Conservation (phyloP, 139 green algal species). For the Chlorella sorokiniana region DNA sequence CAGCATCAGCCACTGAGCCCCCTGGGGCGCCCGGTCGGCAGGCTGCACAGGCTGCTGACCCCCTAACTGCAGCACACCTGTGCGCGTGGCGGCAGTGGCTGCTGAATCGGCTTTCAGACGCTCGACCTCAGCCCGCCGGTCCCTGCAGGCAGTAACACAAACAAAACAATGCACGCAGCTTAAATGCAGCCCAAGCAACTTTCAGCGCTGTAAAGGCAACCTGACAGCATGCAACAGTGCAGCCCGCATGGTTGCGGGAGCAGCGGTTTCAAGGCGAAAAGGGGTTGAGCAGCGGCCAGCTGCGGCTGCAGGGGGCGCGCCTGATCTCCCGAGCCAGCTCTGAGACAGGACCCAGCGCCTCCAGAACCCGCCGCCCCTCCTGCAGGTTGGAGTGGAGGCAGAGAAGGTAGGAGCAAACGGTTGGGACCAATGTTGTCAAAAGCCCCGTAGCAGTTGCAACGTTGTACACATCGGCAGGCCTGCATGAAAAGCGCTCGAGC, state of each 20-base stretch:
- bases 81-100: not conserved
- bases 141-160: conserved; percentile 11
- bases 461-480: no score
- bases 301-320: not conserved
- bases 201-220: no score
- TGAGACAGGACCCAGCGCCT: not conserved
- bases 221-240: not conserved
- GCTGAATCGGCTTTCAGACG: not conserved
- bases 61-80: conserved; percentile 3
- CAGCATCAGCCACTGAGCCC: no score
- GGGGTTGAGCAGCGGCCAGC: no score
- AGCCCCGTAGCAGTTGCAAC: no score
- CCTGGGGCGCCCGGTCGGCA: no score
- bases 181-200: no score
- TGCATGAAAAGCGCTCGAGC: no score
- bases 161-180: no score
- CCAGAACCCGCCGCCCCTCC: conserved; percentile 8
- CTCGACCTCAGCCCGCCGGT: conserved; percentile 16
- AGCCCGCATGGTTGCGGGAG: not conserved
- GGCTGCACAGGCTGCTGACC: no score
- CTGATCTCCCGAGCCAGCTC: conserved; percentile 23
- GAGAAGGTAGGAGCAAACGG: not conserved
- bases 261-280: no score
- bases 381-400: not conserved
- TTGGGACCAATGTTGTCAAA: not conserved